Percentiles rank a stretch among this genome's conserved stretches.
Evolutionary conservation across 73 alveolate genomes (phyloP).

Genomic region (Paramecium pentaurelia): DNA sequence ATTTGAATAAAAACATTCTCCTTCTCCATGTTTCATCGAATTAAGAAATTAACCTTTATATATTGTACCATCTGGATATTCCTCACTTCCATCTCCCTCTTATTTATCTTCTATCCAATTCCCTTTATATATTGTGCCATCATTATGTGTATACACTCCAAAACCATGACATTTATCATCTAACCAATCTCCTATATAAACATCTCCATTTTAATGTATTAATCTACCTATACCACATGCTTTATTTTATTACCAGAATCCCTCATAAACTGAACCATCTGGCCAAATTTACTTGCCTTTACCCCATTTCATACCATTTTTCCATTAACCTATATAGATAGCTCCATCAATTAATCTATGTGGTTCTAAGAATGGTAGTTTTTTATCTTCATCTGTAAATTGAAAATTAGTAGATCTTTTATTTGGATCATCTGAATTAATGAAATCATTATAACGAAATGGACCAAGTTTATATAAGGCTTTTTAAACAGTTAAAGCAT

Average conservation of each 20-base stretch:
- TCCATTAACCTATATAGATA: constrained; percentile 57
- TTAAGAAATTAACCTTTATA: constrained; percentile 46
- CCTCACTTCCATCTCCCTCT: constrained; percentile 61
- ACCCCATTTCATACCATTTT: constrained; percentile 51
- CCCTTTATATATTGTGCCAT: constrained; percentile 55
- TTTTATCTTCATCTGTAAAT: constrained; percentile 7
- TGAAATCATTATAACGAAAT: constrained; percentile 28
- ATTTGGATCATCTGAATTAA: constrained; percentile 25
- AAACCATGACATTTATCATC: constrained; percentile 30
- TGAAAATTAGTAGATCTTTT: not conserved
- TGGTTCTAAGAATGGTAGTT: constrained; percentile 44
- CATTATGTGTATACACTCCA: constrained; percentile 54
- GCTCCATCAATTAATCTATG: constrained; percentile 52
- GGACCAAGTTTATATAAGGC: constrained; percentile 35
- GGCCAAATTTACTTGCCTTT: constrained; percentile 60
- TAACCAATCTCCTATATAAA: constrained; percentile 44
- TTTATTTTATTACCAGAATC: constrained; percentile 57
- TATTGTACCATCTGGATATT: constrained; percentile 3
- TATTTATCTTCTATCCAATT: constrained; percentile 61
- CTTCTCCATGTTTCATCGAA: constrained; percentile 40
- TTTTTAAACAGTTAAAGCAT: constrained; percentile 29
- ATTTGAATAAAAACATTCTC: constrained; percentile 12
- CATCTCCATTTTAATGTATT: constrained; percentile 63
- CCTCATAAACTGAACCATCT: constrained; percentile 61
- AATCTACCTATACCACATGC: constrained; percentile 59